Base-by-base conservation (phyloP, 2,329 filamentous ascomycete genomes). In the Penicillium vulpinum region DNA sequence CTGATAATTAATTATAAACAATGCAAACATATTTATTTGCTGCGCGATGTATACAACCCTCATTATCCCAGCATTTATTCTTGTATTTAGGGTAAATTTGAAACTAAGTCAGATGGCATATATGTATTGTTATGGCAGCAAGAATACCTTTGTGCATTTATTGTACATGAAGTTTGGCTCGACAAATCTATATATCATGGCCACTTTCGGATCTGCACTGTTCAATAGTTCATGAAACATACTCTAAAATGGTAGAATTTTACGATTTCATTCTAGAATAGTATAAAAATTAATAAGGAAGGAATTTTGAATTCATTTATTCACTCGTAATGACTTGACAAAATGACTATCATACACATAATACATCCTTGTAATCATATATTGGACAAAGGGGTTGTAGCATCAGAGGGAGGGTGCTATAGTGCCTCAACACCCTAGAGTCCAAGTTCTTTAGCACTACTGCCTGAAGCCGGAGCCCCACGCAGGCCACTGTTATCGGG, bases 381-480 rank as follows among this genome's bases (percentile, higher is more conserved):
- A 54, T 76, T 78, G 51, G 70, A 66, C 62, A 78, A 83, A 49
- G 77, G 74, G 16, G 78, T 72, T n/a, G 78, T 77, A 44, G 85
- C 85, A 72, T 89, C 87, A 70, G 83, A 83, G 18, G 86, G 85
- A 22, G 84, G 73, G 2, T 78, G 79, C 10, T 77, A 72, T 11
- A 88, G 72, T 36, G 78, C 77, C 33, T 90, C 86, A 61, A 79
- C 77, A 21, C 79, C 87, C 73, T 89, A 80, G 43, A 88, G 81
- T 13, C 87, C 88, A 55, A 90, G 81, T 39, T 73, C 67, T 5
- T 56, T 50, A 55, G 77, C 81, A 62, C 78, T 80, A 64, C 79
- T 83, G 40, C 78, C 79, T 60, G 81, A 83, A 38, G 86, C 86
- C 5, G 85, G 83, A 4, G 85, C 84, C 56, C 78, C 85, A 21